These are phyloP conservation scores for Celoporthe dispersa DNA, from an alignment of 2,329 filamentous ascomycete genomes.

Conservation along the genomic window DNA sequence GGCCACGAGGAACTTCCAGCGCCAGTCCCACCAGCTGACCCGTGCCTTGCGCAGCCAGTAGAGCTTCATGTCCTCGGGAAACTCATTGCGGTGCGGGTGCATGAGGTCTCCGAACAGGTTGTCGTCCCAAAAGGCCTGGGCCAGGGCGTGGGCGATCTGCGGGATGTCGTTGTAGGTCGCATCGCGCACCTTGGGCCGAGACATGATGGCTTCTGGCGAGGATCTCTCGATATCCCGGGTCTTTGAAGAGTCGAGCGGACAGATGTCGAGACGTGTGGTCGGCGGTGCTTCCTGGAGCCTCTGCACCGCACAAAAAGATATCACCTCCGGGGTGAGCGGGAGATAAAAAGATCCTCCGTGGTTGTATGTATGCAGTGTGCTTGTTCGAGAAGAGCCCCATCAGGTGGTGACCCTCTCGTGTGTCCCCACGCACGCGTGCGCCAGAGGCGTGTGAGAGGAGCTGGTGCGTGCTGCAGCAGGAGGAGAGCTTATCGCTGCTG, in stretches of 20 bases:
- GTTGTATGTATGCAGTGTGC: too few relatives aligned
- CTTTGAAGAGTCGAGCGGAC: neutral
- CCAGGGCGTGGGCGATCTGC: conserved; percentile 37
- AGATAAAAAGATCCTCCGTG: neutral
- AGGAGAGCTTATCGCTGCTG: too few relatives aligned
- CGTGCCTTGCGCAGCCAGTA: conserved; percentile 38
- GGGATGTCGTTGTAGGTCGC: conserved; percentile 35
- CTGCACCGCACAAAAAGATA: neutral
- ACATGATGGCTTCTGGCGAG: neutral
- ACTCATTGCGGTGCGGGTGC: conserved; percentile 40
- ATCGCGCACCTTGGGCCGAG: conserved; percentile 26
- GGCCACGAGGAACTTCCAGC: conserved; percentile 37
- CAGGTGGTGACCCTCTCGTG: neutral
- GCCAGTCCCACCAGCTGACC: conserved; percentile 38
- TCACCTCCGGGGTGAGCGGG: neutral
- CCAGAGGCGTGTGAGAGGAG: neutral
- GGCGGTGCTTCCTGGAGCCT: neutral
- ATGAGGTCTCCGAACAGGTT: conserved; percentile 41
- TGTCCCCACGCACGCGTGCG: neutral
- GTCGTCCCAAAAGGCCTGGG: conserved; percentile 42
- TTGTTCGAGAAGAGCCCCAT: too few relatives aligned
- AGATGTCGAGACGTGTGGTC: neutral
- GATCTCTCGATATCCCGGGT: neutral
- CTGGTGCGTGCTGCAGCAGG: neutral
- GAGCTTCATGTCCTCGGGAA: conserved; percentile 38